Percentiles rank a stretch among this genome's conserved stretches.
Conservation (phyloP, 441 rosid species). For the Erodium trifolium region DNA sequence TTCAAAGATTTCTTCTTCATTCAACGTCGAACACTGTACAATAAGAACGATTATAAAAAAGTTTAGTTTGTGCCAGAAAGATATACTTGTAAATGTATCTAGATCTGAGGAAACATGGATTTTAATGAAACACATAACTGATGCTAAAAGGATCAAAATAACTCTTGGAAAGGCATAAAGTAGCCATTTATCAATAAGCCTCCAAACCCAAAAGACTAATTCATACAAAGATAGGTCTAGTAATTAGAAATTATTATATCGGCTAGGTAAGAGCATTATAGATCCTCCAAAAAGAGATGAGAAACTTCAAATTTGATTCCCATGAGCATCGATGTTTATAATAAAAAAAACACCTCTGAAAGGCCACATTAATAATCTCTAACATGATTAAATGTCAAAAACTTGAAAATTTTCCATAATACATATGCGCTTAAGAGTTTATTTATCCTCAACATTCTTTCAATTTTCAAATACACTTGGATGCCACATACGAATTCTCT, state of each 20-base stretch:
- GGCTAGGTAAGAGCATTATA: not conserved
- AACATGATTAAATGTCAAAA: not conserved
- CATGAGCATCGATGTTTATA: not conserved
- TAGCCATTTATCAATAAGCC: not conserved
- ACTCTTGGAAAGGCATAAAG: not conserved
- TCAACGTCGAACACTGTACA: conserved; percentile 70
- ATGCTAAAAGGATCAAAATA: conserved; percentile 3
- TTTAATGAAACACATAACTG: not conserved
- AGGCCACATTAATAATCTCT: conserved; percentile 3
- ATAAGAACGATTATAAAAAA: conserved; percentile 16
- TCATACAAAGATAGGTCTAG: not conserved
- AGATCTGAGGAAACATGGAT: conserved; percentile 8
- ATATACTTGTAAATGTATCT: not conserved
- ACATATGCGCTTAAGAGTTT: not conserved
- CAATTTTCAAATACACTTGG: not conserved
- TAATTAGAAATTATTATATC: not conserved
- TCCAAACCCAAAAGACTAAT: not conserved
- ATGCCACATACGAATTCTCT: conserved; percentile 10
- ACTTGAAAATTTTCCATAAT: not conserved
- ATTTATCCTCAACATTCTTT: not conserved
- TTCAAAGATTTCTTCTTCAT: conserved; percentile 94
- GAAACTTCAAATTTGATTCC: not conserved
- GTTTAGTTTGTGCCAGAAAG: not conserved
- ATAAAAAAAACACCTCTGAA: not conserved
- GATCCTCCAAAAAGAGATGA: not conserved